Base-by-base conservation (phyloP, 768 basidiomycete species). In the Daedalea quercina region DNA sequence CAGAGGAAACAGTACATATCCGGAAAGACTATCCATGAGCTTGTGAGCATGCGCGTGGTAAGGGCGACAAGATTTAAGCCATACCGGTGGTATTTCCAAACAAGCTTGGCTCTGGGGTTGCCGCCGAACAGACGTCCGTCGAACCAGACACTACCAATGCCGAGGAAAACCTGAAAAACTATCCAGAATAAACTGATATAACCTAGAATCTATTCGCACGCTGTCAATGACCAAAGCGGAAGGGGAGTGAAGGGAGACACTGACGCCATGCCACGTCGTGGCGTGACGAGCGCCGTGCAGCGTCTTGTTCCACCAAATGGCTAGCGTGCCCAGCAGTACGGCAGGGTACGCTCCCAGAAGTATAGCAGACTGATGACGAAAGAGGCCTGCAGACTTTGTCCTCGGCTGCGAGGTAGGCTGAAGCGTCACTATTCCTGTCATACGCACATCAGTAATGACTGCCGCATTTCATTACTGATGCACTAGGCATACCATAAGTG, bases 71-170 rank as follows among this genome's bases (percentile, higher is more conserved):
- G n/a, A 19, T 26, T n/a, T 42, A 25, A 26, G 44, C 17, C 66
- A 40, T 55, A 82, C 85, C 90, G 72, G 61, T 94, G 90, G 58
- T 89, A 92, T 64, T 91, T 93, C 85, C 90, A 93, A 19, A 91
- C 54, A 1, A 70, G 65, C 65, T 88, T 92, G 13, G 89, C 87
- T 63, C 79, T 84, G 42, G 72, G 66, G 13, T 79, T 82, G 1
- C 89, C 87, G 3, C 90, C 88, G 62, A 91, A 87, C 0, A 74
- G 72, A 15, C 73, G 74, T 11, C 90, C 90, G 7, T 70, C 75
- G 55, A 76, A 82, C 89, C 89, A 90, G 15, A 90, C 86, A 47
- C 84, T 87, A n/a, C 79, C 82, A 2, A 75, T 87, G 4, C 90
- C 90, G 0, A 90, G 17, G 9, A 73, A 52, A 7, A 79, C 68